Evolutionary conservation across 2,329 filamentous ascomycete genomes (phyloP), one percentile per base, ranked within the genome.

Genomic region (Septoria petroselini): DNA sequence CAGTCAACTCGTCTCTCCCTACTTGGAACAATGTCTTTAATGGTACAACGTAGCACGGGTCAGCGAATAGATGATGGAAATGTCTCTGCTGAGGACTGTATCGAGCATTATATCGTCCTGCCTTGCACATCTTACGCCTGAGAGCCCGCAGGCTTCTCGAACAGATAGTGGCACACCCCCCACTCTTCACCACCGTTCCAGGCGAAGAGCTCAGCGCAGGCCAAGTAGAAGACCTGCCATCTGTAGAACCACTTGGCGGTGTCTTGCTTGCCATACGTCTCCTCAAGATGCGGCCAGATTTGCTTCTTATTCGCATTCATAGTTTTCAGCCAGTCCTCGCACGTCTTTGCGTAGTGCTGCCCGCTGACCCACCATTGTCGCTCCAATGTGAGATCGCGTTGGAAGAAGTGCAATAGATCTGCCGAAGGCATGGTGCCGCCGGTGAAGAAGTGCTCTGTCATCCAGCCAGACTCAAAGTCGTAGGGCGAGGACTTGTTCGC

Each of bases 221-320:
- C 83, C 76, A 86, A 74, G 64, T 85, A 85, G 58, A 86, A 88
- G 27, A 86, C 79, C 69, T 86, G 80, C 83, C 84, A 88, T 49
- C 83, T 72, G 61, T 85, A 78, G 64, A 79, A 86, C 84, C 82
- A 87, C 46, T 76, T 81, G 39, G 69, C 62, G 1, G 79, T 76
- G 15, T 82, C 73, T 12, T 78, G 73, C 61, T 80, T 76, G 2
- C 83, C 81, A 66, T 86, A 86, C 7, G 82, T 86, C 66, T 82
- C 78, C 37, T 78, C 71, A 46, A 87, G 62, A 60, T 82, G 76
- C 39, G 80, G 80, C 82, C 81, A 85, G 46, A 86, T 78, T 53
- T 76, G 68, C 53, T 76, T 72, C 66, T 81, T 83, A 55, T 77
- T 80, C 17, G 69, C 70, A 15, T 72, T 72, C 80, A 84, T 83